phyloP scores from a whole-genome alignment of 441 rosid genomes.

The Adansonia grandidieri region DNA sequence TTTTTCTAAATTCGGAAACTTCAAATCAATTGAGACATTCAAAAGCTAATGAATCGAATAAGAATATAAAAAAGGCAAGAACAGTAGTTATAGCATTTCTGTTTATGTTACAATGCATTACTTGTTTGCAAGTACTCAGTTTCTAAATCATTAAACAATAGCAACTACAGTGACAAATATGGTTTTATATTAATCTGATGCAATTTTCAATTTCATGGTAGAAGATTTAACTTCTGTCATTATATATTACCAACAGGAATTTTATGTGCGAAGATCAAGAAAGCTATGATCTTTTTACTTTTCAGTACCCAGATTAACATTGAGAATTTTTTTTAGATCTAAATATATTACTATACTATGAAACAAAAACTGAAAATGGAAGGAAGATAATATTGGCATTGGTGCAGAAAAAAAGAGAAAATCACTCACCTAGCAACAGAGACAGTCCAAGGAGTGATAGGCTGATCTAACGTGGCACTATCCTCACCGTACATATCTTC shows the following conservation, averaged over 20 bases:
- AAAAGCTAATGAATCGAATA: neutral
- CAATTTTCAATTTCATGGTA: neutral
- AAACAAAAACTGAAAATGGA: no score
- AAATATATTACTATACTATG: no score
- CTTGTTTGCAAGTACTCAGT: neutral
- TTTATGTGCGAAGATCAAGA: slow-evolving; percentile 2
- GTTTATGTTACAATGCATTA: neutral
- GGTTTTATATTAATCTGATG: neutral
- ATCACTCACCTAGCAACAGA: slow-evolving; percentile 84
- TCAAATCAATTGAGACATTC: neutral
- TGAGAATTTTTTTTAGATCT: neutral
- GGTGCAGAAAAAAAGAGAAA: slow-evolving; percentile 1
- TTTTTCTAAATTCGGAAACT: neutral
- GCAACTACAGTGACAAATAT: neutral
- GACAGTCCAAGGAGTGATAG: slow-evolving; percentile 87
- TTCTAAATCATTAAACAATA: neutral
- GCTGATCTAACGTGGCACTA: slow-evolving; percentile 82
- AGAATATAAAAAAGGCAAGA: neutral
- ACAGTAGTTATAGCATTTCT: neutral
- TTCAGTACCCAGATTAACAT: neutral
- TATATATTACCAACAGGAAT: slow-evolving; percentile 1
- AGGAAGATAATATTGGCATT: neutral
- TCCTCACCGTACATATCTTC: slow-evolving; percentile 82
- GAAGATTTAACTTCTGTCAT: neutral
- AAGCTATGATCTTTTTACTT: neutral